Conservation (phyloP, 352 stramenopile species). For the Phytophthora ohioensis region DNA sequence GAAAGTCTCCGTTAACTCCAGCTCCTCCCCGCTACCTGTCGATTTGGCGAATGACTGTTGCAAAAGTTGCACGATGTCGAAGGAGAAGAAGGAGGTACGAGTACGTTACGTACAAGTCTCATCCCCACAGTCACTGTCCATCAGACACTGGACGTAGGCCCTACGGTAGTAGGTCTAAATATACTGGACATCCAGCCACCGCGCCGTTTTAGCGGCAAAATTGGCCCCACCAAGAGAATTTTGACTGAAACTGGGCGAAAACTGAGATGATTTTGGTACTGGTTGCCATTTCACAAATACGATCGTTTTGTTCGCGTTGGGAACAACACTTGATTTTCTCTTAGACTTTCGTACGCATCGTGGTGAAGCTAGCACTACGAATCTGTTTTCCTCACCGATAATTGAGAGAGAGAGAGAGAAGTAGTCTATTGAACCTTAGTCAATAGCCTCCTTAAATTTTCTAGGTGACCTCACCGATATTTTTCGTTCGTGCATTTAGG, state of each 20-base stretch:
- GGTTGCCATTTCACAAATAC: neutral
- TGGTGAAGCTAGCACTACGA: neutral
- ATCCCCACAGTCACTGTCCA: neutral
- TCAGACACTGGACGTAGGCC: too few species aligned
- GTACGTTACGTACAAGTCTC: neutral
- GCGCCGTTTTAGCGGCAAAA: neutral
- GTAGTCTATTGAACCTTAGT: too few species aligned
- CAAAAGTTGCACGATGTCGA: conserved; percentile 3
- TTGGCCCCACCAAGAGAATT: too few species aligned
- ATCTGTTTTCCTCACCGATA: neutral
- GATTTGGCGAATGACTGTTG: conserved; percentile 27
- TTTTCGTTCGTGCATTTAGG: neutral
- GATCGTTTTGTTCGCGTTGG: neutral
- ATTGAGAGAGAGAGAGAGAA: too few species aligned
- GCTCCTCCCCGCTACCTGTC: conserved; percentile 4
- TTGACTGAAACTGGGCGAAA: too few species aligned
- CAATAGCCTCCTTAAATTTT: too few species aligned
- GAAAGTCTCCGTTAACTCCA: conserved; percentile 24
- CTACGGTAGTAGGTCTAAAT: neutral
- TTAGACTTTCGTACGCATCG: neutral
- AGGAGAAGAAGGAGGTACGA: neutral
- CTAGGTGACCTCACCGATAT: neutral
- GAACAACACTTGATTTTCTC: neutral
- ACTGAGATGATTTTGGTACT: too few species aligned
- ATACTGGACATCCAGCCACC: neutral